These are phyloP conservation scores for Solanum gandarillasii DNA, from an alignment of 257 asterid genomes.

Conservation along the genomic window DNA sequence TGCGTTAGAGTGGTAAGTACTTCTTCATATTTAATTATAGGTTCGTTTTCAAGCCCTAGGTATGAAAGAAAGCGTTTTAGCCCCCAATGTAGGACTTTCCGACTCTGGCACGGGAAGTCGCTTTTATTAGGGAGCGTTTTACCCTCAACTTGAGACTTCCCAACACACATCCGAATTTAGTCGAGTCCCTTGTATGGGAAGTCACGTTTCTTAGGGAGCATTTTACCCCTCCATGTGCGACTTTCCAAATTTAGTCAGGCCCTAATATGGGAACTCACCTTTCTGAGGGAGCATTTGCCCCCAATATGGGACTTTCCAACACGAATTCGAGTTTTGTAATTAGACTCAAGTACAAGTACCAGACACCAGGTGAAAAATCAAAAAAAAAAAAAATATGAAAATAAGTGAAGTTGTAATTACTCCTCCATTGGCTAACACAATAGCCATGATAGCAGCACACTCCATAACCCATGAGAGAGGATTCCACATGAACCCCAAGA, in stretches of 20 bases:
- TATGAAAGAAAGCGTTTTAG: not conserved
- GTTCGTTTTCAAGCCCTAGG: not conserved
- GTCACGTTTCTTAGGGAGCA: not conserved
- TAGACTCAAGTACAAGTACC: not conserved
- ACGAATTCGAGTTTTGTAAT: not conserved
- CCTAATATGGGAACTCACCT: not conserved
- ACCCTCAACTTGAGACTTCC: not conserved
- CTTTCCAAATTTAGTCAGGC: not conserved
- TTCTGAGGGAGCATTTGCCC: not conserved
- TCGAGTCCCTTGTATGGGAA: not conserved
- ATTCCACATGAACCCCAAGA: constrained; percentile 96
- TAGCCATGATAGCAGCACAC: constrained; percentile 82
- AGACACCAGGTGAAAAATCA: not conserved
- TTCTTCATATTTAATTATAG: not conserved
- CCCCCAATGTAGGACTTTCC: not conserved
- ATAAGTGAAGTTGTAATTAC: constrained; percentile 10
- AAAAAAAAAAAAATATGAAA: not conserved
- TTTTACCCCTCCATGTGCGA: not conserved
- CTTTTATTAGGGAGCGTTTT: not conserved
- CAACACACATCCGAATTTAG: no score
- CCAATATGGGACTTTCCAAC: not conserved
- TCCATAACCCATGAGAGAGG: constrained; percentile 99
- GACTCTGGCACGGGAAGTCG: not conserved
- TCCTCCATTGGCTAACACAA: constrained; percentile 75
- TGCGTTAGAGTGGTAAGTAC: not conserved